Evolutionary conservation across 2,329 filamentous ascomycete species (phyloP).

Genomic region (Blastomyces gilchristii): DNA sequence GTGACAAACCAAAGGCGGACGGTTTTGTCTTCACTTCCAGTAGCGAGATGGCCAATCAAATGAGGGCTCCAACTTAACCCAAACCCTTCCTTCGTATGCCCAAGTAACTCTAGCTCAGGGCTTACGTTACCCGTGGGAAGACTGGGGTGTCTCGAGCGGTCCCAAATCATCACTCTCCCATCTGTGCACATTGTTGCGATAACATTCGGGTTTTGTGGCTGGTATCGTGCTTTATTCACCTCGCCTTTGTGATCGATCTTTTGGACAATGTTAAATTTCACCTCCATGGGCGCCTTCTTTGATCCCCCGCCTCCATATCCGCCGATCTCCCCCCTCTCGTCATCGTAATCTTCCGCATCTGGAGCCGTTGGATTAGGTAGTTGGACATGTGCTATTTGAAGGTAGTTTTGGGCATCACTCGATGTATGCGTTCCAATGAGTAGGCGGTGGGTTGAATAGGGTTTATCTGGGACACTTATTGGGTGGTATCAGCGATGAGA

Average conservation of each 20-base stretch:
- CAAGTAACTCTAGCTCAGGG: constrained; percentile 73
- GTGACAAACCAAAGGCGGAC: constrained; percentile 71
- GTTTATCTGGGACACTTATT: constrained; percentile 65
- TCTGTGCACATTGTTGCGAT: constrained; percentile 89
- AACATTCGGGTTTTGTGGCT: constrained; percentile 93
- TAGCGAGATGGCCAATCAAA: constrained; percentile 67
- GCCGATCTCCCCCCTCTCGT: constrained; percentile 84
- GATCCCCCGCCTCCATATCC: constrained; percentile 66
- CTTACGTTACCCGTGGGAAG: constrained; percentile 63
- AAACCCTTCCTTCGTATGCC: constrained; percentile 82
- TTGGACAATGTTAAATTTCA: constrained; percentile 87
- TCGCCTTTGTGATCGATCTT: constrained; percentile 94
- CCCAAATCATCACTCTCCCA: constrained; percentile 82
- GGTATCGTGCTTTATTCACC: constrained; percentile 96
- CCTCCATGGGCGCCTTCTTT: constrained; percentile 56
- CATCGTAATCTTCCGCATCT: constrained; percentile 77
- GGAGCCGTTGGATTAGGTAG: constrained; percentile 64
- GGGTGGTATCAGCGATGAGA: not conserved
- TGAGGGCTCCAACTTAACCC: constrained; percentile 89
- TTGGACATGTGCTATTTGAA: constrained; percentile 90
- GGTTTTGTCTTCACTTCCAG: constrained; percentile 84
- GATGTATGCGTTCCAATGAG: constrained; percentile 93
- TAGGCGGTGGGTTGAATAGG: constrained; percentile 76
- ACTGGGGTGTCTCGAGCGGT: constrained; percentile 84
- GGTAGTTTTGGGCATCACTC: constrained; percentile 72